Conservation (phyloP, 768 basidiomycete species). For the Clitopilus passeckerianus region DNA sequence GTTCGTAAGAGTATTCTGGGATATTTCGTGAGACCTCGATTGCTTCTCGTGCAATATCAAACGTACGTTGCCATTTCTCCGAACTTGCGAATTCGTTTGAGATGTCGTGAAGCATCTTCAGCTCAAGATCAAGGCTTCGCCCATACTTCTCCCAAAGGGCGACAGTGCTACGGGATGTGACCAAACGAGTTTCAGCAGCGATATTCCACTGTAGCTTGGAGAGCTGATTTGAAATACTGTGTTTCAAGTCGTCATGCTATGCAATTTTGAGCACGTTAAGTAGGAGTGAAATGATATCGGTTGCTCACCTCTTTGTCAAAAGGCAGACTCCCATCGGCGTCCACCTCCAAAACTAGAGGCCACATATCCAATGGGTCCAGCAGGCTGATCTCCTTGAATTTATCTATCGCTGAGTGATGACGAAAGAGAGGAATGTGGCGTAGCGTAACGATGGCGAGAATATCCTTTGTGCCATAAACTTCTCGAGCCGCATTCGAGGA, state of each 20-base stretch:
- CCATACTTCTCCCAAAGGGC: slow-evolving; percentile 41
- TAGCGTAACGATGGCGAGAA: slow-evolving; percentile 45
- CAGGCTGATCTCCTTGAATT: slow-evolving; percentile 37
- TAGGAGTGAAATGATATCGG: neutral
- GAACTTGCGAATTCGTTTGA: slow-evolving; percentile 43
- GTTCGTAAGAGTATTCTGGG: slow-evolving; percentile 41
- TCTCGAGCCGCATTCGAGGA: slow-evolving; percentile 15
- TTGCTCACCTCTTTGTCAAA: slow-evolving; percentile 8
- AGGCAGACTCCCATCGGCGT: neutral
- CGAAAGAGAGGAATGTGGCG: slow-evolving; percentile 42
- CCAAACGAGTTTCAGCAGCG: slow-evolving; percentile 15
- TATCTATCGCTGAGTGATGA: slow-evolving; percentile 21
- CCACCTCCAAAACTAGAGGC: slow-evolving; percentile 32
- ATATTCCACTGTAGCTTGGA: slow-evolving; percentile 22
- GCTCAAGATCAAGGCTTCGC: slow-evolving; percentile 27
- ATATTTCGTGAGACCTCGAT: neutral
- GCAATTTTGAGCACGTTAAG: neutral
- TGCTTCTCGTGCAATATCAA: neutral
- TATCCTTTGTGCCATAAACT: slow-evolving; percentile 24
- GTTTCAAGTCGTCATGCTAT: slow-evolving; percentile 24
- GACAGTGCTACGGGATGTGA: slow-evolving; percentile 26
- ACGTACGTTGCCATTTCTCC: slow-evolving; percentile 48
- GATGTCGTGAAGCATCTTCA: slow-evolving; percentile 31
- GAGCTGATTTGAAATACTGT: slow-evolving; percentile 16
- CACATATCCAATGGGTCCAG: slow-evolving; percentile 55